These are phyloP conservation scores for Eimeria maxima DNA, from an alignment of 169 alveolate genomes.

Conservation along the genomic window DNA sequence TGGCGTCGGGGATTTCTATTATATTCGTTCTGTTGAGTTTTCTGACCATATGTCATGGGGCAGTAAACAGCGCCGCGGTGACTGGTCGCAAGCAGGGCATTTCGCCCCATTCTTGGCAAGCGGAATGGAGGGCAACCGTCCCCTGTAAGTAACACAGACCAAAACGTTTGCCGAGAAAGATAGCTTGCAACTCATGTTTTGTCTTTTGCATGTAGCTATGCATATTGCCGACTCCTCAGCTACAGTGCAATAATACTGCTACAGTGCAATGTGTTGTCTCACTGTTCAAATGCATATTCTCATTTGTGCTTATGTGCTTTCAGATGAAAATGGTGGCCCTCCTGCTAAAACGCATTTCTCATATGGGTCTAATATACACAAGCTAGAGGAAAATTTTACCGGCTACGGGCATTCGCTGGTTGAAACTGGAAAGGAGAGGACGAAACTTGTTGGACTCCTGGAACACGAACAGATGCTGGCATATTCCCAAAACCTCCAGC, in stretches of 20 bases:
- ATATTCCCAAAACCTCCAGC: conserved; percentile 53
- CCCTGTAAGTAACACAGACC: background rate
- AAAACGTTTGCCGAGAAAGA: background rate
- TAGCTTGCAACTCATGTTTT: background rate
- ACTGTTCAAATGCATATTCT: background rate
- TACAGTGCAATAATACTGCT: background rate
- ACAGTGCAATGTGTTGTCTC: background rate
- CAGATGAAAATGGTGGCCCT: background rate
- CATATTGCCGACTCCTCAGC: background rate
- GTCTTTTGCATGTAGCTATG: background rate
- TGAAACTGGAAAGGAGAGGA: conserved; percentile 9
- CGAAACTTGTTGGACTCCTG: conserved; percentile 43
- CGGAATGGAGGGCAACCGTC: background rate
- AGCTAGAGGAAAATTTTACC: background rate
- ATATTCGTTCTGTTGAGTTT: background rate
- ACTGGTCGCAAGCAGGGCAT: conserved; percentile 20
- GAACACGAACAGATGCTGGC: conserved; percentile 62
- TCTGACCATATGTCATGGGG: background rate
- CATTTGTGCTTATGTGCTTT: background rate
- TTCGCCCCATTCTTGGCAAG: conserved; percentile 29
- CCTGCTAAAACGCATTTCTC: background rate
- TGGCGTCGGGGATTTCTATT: background rate
- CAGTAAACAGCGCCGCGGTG: background rate
- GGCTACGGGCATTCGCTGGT: conserved; percentile 20
- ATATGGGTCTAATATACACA: background rate